phyloP scores from a whole-genome alignment of 257 asterid genomes.

The Dorcoceras hygrometricum region DNA sequence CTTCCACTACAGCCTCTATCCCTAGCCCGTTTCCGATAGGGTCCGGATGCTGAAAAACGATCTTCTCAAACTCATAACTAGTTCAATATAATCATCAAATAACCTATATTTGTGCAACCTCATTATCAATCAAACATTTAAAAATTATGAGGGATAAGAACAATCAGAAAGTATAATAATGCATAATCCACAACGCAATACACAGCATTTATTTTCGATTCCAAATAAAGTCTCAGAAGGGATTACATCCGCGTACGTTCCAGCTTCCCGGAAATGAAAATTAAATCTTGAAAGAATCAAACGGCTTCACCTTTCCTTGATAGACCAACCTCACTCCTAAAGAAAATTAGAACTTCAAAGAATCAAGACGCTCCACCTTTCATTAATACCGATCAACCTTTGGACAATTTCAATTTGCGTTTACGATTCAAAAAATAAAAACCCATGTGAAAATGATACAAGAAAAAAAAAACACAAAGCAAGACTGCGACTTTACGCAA shows the following conservation, averaged over 20 bases:
- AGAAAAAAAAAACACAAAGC: background rate
- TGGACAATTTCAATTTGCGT: background rate
- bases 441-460: background rate
- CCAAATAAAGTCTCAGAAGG: background rate
- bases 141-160: background rate
- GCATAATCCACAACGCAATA: background rate
- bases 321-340: no score
- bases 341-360: no score
- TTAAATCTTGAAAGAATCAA: background rate
- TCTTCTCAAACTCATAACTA: background rate
- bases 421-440: no score
- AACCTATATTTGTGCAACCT: background rate
- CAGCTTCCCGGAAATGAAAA: background rate
- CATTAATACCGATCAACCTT: background rate
- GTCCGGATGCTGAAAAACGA: constrained; percentile 35
- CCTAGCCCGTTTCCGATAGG: constrained; percentile 77
- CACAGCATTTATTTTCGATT: background rate
- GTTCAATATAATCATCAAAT: background rate
- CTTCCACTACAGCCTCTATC: constrained; percentile 75
- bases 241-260: background rate
- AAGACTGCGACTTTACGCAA: background rate
- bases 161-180: background rate
- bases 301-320: background rate
- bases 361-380: no score
- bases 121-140: background rate